Base-by-base conservation (phyloP, 768 basidiomycete species). In the Suillus plorans region DNA sequence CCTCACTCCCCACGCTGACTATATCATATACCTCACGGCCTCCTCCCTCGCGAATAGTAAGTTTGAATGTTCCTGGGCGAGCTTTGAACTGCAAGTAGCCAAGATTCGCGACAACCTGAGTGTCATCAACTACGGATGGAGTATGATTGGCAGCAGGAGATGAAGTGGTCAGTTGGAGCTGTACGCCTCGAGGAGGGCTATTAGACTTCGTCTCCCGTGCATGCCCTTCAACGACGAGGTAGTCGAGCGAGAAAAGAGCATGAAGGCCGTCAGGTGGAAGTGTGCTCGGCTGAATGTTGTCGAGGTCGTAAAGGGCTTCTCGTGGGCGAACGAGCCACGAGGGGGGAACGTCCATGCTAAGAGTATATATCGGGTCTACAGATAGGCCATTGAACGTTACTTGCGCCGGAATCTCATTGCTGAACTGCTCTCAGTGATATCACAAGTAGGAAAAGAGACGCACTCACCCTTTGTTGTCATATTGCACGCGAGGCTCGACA, bases 61-160 rank as follows among this genome's bases (percentile, higher is more conserved):
- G 81, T 55, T 83, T 80, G 80, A 91, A 96, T 0, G 92, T 88
- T 1, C 97, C 97, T 0, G 97, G 97, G 62, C 85, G 91, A 1
- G 92, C 90, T 74, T 94, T 95, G 80, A 99, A 95, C 73, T 99
- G 97, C 62, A 98, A 79, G 76, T 99, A 99, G 2, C 97, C 97
- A 6, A 99, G 80, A 73, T 99, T 99, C 5, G 91, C 94, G 62
- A 97, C 93, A 45, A 99, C 89, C 64, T 89, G 91, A 0, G 97
- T 99, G 69, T 97, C 95, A 8, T 91, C 93, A 16, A 96, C 80
- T 34, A 67, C 58, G 14, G 74, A 76, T 2, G 79, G 72, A 2
- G 67, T 74, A 12, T 70, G 72, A 60, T 80, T 73, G 5, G 83
- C 78, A 1, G 70, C 71, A 22, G 73, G 70, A 64, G 82, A 80